Base-by-base conservation (phyloP, 306 rosid genomes). In the Glycine soja region DNA sequence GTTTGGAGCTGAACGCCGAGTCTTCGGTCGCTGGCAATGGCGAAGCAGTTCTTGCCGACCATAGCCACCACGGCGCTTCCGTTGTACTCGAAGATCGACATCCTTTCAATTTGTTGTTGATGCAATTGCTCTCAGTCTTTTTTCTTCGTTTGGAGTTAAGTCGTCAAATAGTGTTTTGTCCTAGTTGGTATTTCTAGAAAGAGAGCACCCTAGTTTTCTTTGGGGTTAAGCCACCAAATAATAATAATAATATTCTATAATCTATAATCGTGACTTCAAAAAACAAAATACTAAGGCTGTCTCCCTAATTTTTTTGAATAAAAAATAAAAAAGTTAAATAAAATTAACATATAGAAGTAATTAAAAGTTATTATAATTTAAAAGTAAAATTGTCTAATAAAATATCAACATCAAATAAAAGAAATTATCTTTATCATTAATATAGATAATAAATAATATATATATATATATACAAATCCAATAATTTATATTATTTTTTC, bases 21-120 rank as follows among this genome's bases (percentile, higher is more conserved):
- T 47, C 97, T 90, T 11, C 99, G 95, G 88, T 95, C 99, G 79
- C 97, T 93, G 80, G 97, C 99, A 11, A 95, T 90, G 85, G 97
- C 97, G 83, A 95, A 93, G 88, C 99, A 93, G 86, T 95, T 93
- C 93, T 95, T 93, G 51, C 99, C 99, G 40, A 95, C 99, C 98
- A 92, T 92, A 5, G 97, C 98, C 18, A 95, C 85, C 18, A 95
- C 89, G 75, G 98, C 98, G 76, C 97, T 90, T 43, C 98, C 99
- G 82, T 95, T 95, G 86, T 95, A 95, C 91, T 95, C 99, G 83
- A 89, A 91, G 88, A 95, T 95, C 98, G 90, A 84, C 90, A 84
- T 84, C 8, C 45, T 76, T 18, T 13, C 3, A 36, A 18, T 15
- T 80, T 24, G 30, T 1, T 24, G 30, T 24, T 24, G 30, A 24